Evolutionary conservation across 1,284 basidiomycete species (phyloP), one percentile per base, ranked within the genome.

Genomic region (Pseudozyma pruni): DNA sequence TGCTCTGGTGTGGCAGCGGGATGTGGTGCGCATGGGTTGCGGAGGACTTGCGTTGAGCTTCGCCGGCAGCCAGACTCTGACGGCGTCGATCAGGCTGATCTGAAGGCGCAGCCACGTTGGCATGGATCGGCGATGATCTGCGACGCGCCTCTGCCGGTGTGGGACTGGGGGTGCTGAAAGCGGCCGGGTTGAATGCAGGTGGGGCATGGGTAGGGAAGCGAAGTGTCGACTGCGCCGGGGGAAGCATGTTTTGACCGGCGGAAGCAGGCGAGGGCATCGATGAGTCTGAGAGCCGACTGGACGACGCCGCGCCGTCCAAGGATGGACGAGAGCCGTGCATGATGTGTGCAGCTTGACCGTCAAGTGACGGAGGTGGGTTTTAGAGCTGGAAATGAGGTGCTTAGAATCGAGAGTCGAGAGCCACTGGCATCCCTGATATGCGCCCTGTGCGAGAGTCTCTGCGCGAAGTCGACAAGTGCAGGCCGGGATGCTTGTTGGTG

Each of bases 161-260:
- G 2, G 46, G 19, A 10, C 37, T 13, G 11, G 40, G n/a, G 16
- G 32, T 35, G 31, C 9, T 48, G 50, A 23, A 25, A 11, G 46
- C n/a, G 9, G 40, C 17, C 20, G 32, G 42, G 31, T 11, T 53
- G 50, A 23, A 25, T 19, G 34, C 16, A 8, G 35, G 37, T 31
- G 46, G 42, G 7, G 55, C 19, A 16, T 66, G 62, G 4, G 62
- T 58, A 5, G 62, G 62, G 19, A 66, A 66, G 33, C 62, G 62
- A 17, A 66, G 47, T 5, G 55, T 66, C 3, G 55, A 58, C n/a
- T 59, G 62, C 23, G 62, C 50, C 8, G 55, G 55, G 8, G 62
- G 62, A 17, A 66, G 47, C 55, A 66, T 50, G 51, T 59, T 66
- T 25, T 46, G 43, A n/a, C 35, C 11, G 17, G 42, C 19, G 9